Percentiles rank a stretch among this genome's conserved stretches.
Evolutionary conservation across 257 asterid genomes (phyloP).

Genomic region (Anisodus tanguticus): DNA sequence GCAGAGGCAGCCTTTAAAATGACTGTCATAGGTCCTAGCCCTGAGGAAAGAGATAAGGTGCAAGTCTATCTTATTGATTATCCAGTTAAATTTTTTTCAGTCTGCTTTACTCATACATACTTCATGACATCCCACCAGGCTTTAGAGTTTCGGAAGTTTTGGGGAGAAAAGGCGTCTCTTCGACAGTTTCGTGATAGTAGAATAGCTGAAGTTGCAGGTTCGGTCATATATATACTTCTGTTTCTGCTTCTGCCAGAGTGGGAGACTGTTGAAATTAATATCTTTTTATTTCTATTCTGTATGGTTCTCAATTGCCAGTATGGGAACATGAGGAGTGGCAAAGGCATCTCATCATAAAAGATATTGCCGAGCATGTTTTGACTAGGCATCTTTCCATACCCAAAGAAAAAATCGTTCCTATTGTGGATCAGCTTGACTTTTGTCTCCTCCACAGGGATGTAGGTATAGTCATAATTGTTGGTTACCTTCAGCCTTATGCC

Average conservation of each 20-base stretch:
- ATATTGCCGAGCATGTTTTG: constrained; percentile 73
- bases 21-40: constrained; percentile 90
- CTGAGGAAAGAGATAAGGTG: constrained; percentile 93
- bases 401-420: constrained; percentile 57
- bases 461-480: constrained; percentile 51
- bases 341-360: constrained; percentile 83
- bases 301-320: constrained; percentile 46
- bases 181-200: constrained; percentile 89
- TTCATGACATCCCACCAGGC: constrained; percentile 58
- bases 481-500: not conserved
- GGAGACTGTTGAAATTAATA: constrained; percentile 20
- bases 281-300: not conserved
- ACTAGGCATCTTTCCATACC: constrained; percentile 82
- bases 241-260: constrained; percentile 31
- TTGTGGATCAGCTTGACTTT: constrained; percentile 93
- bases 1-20: constrained; percentile 78
- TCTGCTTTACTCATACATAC: constrained; percentile 28
- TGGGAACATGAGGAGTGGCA: constrained; percentile 88
- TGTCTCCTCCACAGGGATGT: constrained; percentile 61
- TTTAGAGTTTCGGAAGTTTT: constrained; percentile 79
- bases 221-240: constrained; percentile 33
- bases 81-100: constrained; percentile 24
- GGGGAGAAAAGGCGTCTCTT: constrained; percentile 95
- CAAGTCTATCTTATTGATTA: constrained; percentile 31
- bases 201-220: constrained; percentile 97